Percentiles rank a stretch among this genome's conserved stretches.
Evolutionary conservation across 2,329 filamentous ascomycete genomes (phyloP).

Genomic region (Ophidiomyces ophidiicola): DNA sequence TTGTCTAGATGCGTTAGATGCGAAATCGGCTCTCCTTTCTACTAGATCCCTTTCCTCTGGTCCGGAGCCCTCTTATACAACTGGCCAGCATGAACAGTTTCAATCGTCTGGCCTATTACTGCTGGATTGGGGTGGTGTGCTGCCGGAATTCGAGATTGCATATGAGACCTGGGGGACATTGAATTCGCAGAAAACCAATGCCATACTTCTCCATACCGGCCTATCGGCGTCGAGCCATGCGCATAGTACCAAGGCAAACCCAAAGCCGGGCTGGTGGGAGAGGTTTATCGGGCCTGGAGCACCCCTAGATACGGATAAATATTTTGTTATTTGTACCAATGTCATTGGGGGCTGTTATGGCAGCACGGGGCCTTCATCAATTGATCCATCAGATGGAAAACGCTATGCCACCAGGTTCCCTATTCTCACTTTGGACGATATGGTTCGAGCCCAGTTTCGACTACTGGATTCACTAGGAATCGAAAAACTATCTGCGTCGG

Average conservation of each 20-base stretch:
- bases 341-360: conserved; percentile 93
- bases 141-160: conserved; percentile 77
- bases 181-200: conserved; percentile 72
- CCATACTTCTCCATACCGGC: conserved; percentile 83
- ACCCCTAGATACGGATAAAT: conserved; percentile 79
- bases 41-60: conserved; percentile 57
- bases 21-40: conserved; percentile 60
- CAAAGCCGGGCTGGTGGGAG: conserved; percentile 95
- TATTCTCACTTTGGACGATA: conserved; percentile 89
- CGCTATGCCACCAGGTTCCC: conserved; percentile 90
- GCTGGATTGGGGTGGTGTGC: conserved; percentile 88
- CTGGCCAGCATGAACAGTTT: conserved; percentile 69
- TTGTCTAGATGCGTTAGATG: conserved; percentile 74
- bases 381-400: conserved; percentile 78
- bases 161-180: conserved; percentile 86
- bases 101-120: conserved; percentile 61
- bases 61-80: conserved; percentile 88
- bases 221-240: conserved; percentile 96
- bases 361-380: conserved; percentile 76
- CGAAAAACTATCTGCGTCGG: conserved; percentile 70
- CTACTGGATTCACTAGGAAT: conserved; percentile 71
- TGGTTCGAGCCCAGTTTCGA: conserved; percentile 91
- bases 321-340: conserved; percentile 91
- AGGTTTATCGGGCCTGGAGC: conserved; percentile 85
- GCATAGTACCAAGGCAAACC: conserved; percentile 75